Conservation (phyloP, 306 rosid species). For the Lathyrus sativus region DNA sequence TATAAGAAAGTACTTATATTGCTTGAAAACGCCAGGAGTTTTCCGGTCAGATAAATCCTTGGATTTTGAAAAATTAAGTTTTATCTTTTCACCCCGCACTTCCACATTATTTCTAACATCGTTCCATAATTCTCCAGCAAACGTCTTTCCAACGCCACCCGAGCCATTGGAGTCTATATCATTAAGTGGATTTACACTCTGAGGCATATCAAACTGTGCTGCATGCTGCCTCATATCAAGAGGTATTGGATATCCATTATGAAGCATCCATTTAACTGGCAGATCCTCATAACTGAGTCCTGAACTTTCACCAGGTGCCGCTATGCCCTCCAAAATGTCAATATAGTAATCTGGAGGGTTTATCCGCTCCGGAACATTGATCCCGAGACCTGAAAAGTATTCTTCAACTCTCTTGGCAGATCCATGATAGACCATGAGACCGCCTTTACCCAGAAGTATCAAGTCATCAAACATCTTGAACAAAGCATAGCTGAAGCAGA, state of each 20-base stretch:
- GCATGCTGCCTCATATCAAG: constrained; percentile 67
- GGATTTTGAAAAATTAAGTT: constrained; percentile 62
- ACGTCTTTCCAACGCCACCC: constrained; percentile 51
- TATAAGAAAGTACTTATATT: constrained; percentile 81
- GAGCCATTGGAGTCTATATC: constrained; percentile 30
- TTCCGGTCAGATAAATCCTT: constrained; percentile 76
- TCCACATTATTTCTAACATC: constrained; percentile 68
- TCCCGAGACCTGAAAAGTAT: constrained; percentile 80
- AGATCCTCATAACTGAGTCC: constrained; percentile 63
- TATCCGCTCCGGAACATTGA: constrained; percentile 75
- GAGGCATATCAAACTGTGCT: constrained; percentile 38
- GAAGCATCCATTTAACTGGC: constrained; percentile 90
- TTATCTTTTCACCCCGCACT: constrained; percentile 64
- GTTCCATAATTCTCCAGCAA: constrained; percentile 91
- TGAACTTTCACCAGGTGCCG: constrained; percentile 51
- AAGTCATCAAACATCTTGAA: constrained; percentile 97
- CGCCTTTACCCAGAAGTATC: constrained; percentile 97
- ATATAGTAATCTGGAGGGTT: constrained; percentile 95
- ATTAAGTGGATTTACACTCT: constrained; percentile 37
- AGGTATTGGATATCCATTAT: constrained; percentile 78
- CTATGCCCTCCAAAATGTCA: constrained; percentile 89
- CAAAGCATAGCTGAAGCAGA: constrained; percentile 79
- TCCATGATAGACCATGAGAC: constrained; percentile 92
- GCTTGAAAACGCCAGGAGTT: constrained; percentile 75
- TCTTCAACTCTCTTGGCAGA: constrained; percentile 76